A percentile compares a stretch with the other conserved stretches of the same genome.
Evolutionary conservation across 805 yeast genomes (phyloP).

Genomic region (Hanseniaspora mollemarum): DNA sequence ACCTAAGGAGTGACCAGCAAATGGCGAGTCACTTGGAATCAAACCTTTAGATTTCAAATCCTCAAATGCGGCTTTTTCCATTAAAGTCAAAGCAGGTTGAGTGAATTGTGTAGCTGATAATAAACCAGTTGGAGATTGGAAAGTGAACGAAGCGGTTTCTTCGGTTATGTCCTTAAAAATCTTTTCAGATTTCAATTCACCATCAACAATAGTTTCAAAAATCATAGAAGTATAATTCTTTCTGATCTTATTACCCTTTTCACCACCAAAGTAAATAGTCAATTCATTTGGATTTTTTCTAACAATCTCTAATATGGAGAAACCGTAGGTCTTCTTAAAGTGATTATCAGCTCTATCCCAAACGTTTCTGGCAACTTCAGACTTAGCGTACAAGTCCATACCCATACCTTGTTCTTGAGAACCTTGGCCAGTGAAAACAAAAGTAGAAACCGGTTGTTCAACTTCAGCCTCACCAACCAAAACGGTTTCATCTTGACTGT

Average conservation of each 20-base stretch:
- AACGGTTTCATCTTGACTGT: slow-evolving; percentile 71
- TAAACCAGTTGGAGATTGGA: slow-evolving; percentile 86
- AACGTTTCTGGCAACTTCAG: slow-evolving; percentile 84
- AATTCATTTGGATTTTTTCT: slow-evolving; percentile 89
- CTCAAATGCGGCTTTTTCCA: slow-evolving; percentile 98
- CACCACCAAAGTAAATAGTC: slow-evolving; percentile 96
- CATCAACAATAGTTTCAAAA: slow-evolving; percentile 87
- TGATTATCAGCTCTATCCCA: slow-evolving; percentile 98
- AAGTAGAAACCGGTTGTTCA: slow-evolving; percentile 94
- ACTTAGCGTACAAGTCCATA: slow-evolving; percentile 88
- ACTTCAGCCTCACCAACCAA: slow-evolving; percentile 94
- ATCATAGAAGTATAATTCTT: slow-evolving; percentile 93
- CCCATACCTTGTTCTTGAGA: slow-evolving; percentile 99
- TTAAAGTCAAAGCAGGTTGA: slow-evolving; percentile 95
- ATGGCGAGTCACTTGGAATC: slow-evolving; percentile 83
- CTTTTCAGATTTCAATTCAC: slow-evolving; percentile 76
- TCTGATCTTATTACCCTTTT: slow-evolving; percentile 87
- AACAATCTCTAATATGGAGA: slow-evolving; percentile 92
- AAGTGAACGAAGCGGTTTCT: slow-evolving; percentile 71
- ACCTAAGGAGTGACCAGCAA: slow-evolving; percentile 99
- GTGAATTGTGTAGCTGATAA: slow-evolving; percentile 97
- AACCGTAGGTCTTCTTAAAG: slow-evolving; percentile 87
- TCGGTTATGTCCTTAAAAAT: slow-evolving; percentile 87
- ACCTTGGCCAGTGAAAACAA: slow-evolving; percentile 98
- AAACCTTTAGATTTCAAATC: slow-evolving; percentile 93